Evolutionary conservation across 2,329 filamentous ascomycete species (phyloP).

Genomic region (Ascochyta koolunga): DNA sequence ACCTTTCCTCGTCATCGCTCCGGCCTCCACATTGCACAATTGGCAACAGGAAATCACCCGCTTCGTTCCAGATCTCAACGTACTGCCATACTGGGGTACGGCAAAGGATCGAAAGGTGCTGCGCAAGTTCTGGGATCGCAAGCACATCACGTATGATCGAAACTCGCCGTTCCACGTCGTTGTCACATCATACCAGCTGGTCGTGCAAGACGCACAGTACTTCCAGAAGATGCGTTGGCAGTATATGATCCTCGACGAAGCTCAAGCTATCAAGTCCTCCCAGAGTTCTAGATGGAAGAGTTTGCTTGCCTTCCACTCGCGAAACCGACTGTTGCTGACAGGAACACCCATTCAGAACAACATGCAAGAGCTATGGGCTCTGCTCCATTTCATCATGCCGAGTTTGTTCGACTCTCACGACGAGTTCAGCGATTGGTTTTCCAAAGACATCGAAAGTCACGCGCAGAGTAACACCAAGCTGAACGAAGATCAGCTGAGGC

Average conservation of each 20-base stretch:
- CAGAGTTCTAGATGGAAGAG: constrained; percentile 97
- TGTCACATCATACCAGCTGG: constrained; percentile 95
- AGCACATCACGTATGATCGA: constrained; percentile 92
- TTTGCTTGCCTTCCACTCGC: constrained; percentile 89
- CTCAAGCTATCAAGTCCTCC: constrained; percentile 98
- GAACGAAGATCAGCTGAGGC: constrained; percentile 95
- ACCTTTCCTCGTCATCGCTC: constrained; percentile 94
- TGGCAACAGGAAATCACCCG: constrained; percentile 98
- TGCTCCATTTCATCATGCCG: constrained; percentile 99
- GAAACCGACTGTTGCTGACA: constrained; percentile 89
- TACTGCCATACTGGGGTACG: constrained; percentile 96
- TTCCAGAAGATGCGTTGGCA: constrained; percentile 99
- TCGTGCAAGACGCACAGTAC: constrained; percentile 94
- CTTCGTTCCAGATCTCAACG: constrained; percentile 94
- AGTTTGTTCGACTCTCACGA: constrained; percentile 94
- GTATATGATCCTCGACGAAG: constrained; percentile 99
- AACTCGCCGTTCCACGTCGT: constrained; percentile 95
- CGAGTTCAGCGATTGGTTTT: constrained; percentile 93
- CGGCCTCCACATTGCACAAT: constrained; percentile 95
- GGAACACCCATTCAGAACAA: constrained; percentile 99
- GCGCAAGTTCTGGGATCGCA: constrained; percentile 98
- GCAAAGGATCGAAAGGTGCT: constrained; percentile 93
- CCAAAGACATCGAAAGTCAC: constrained; percentile 95
- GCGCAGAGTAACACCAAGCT: constrained; percentile 99
- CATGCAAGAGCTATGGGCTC: constrained; percentile 98